Base-by-base conservation (phyloP, 805 yeast genomes). In the Teunomyces stri region DNA sequence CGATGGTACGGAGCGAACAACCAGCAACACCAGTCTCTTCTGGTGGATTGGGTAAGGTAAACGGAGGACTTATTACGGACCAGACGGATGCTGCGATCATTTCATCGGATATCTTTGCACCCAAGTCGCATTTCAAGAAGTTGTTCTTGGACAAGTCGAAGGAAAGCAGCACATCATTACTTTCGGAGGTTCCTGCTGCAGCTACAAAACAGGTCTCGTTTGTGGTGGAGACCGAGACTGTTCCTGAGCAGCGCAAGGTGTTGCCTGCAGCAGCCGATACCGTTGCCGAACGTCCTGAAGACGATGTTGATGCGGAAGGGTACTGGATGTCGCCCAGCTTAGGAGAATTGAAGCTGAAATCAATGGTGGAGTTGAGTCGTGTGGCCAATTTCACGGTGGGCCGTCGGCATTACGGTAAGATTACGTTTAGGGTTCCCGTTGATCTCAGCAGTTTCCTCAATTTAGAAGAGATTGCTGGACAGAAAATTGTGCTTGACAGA, bases 251-350 rank as follows among this genome's bases (percentile, higher is more conserved):
- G 21, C 30, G 20, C 30, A 18, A 31, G 28, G 13, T 6, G 15
- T 22, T 29, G 35, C 11, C 44, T 5, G 37, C 30, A 11, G 11
- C 30, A 15, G 11, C 21, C 37, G 13, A 6, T 3, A 7, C 16
- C 9, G 9, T n/a, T 11, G 37, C 29, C 4, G 37, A 5, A n/a
- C 52, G 46, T 13, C 62, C 61, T 12, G 57, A 59, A 27, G 52
- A 53, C 5, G 70, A 78, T 37, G 73, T 74, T 25, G 80, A 85
- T 44, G 83, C 82, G 11, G 80, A 86, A 42, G 96, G 91, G 5
- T 94, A 91, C 68, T 94, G 94, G 88, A 85, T 84, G 45, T 80
- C 87, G 5, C 99, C 99, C 13, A 73, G 89, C 2, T 59, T 85
- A 33, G 78, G 82, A 4, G 82, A 82, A 42, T 69, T 94, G 44